Evolutionary conservation across 345 rosid species (phyloP), one percentile per base, ranked within the genome.

Genomic region (Excoecaria agallocha): DNA sequence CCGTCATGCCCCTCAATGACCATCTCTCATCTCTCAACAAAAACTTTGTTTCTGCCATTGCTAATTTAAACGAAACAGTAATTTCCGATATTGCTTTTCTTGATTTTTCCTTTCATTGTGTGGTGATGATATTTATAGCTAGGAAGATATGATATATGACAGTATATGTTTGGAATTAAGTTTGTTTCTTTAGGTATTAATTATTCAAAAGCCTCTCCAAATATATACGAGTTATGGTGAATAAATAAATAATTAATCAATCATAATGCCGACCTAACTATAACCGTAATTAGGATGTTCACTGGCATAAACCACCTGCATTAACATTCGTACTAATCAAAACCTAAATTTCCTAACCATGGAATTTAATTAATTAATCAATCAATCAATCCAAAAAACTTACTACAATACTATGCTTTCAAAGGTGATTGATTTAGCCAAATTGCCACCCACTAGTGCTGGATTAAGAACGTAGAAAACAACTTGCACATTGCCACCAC

Each of bases 271-370:
- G 87, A 83, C 8, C 90, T 85, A 22, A 80, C 56, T 35, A 80
- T 55, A 71, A 75, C 76, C 0, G 85, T 80, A 2, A 74, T 35
- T 5, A 84, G 79, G 56, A 84, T 74, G 41, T 85, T 85, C 20
- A 84, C 17, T 5, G 82, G 87, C 87, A 87, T 81, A 76, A 84
- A 83, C 88, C 88, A 87, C 82, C 85, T 83, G 63, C 67, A 78
- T 11, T 9, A 54, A 30, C 2, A 30, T 30, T 1, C 30, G 1
- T 30, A 30, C 2, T 30, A 30, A 30, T 30, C 30, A 30, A 2
- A 30, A 30, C 30, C 30, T 30, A 8, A 6, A 54, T 25, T 25
- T 16, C 4, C 5, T 11, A 51, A 69, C 19, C 61, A 69, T 11
- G 15, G 7, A 8, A 25, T 49, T 8, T 6, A 70, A n/a, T 37